phyloP scores from a whole-genome alignment of 805 yeast species.

The Barnettozyma sucrosica region DNA sequence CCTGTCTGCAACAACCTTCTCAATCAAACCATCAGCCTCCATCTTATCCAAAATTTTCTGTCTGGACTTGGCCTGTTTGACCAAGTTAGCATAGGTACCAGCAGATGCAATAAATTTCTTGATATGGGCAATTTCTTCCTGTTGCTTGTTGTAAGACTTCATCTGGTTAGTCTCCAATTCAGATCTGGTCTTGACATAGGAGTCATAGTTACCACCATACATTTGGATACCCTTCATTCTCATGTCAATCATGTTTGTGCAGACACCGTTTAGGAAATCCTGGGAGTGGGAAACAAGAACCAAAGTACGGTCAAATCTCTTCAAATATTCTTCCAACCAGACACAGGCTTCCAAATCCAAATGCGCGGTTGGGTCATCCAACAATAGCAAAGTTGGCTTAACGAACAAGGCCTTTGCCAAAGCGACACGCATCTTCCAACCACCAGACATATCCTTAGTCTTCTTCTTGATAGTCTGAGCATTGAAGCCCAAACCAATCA shows the following conservation, averaged over 20 bases:
- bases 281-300: conserved; percentile 96
- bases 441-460: conserved; percentile 99
- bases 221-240: conserved; percentile 65
- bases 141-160: conserved; percentile 96
- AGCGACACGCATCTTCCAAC: conserved; percentile 99
- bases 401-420: conserved; percentile 96
- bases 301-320: conserved; percentile 88
- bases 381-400: conserved; percentile 87
- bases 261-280: conserved; percentile 98
- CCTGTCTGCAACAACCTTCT: conserved; percentile 87
- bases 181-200: conserved; percentile 88
- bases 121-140: conserved; percentile 97
- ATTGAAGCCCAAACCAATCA: conserved; percentile 97
- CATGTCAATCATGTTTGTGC: conserved; percentile 98
- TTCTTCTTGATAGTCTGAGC: conserved; percentile 79
- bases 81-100: conserved; percentile 98
- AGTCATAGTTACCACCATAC: conserved; percentile 98
- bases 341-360: conserved; percentile 99
- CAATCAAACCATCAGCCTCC: conserved; percentile 98
- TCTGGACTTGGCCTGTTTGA: conserved; percentile 97
- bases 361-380: conserved; percentile 99
- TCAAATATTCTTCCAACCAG: conserved; percentile 97
- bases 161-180: conserved; percentile 96
- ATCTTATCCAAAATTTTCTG: conserved; percentile 98
- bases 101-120: conserved; percentile 99